These are phyloP conservation scores for Yamadazyma atmosphaerica DNA, from an alignment of 1,139 yeast genomes.

Conservation along the genomic window DNA sequence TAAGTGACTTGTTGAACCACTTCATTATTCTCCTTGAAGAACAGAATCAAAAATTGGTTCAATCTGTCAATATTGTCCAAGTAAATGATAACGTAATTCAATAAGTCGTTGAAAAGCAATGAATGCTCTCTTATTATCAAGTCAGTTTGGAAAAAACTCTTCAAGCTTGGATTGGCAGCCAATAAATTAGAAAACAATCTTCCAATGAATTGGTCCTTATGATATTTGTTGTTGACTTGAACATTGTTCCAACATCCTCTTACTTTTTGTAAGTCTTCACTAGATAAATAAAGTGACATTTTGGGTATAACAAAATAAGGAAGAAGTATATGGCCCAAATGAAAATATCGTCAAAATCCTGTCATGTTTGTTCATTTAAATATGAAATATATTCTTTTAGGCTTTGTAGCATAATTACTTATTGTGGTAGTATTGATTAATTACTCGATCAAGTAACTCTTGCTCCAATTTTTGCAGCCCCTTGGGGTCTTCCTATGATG, in stretches of 20 bases:
- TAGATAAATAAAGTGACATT: constrained; percentile 16
- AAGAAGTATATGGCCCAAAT: not conserved
- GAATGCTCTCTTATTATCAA: constrained; percentile 31
- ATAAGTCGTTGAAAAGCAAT: constrained; percentile 36
- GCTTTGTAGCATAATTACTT: constrained; percentile 8
- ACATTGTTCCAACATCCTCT: constrained; percentile 36
- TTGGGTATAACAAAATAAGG: not conserved
- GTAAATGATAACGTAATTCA: constrained; percentile 34
- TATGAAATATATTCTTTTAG: not conserved
- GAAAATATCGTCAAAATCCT: not conserved
- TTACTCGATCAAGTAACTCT: constrained; percentile 10
- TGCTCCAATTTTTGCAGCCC: constrained; percentile 1
- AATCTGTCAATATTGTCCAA: constrained; percentile 29
- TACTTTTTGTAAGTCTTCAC: constrained; percentile 17
- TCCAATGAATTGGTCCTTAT: constrained; percentile 28
- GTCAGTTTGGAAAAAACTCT: constrained; percentile 25
- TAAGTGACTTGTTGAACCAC: constrained; percentile 30
- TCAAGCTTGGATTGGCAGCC: constrained; percentile 29
- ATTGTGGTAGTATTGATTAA: constrained; percentile 11
- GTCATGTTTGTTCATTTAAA: not conserved
- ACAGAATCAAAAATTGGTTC: constrained; percentile 35
- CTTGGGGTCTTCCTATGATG: too few relatives aligned
- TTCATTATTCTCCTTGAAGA: constrained; percentile 32
- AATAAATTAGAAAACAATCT: constrained; percentile 37
- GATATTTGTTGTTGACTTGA: constrained; percentile 29